phyloP scores from a whole-genome alignment of 1,139 yeast species.

The Candida gigantensis region DNA sequence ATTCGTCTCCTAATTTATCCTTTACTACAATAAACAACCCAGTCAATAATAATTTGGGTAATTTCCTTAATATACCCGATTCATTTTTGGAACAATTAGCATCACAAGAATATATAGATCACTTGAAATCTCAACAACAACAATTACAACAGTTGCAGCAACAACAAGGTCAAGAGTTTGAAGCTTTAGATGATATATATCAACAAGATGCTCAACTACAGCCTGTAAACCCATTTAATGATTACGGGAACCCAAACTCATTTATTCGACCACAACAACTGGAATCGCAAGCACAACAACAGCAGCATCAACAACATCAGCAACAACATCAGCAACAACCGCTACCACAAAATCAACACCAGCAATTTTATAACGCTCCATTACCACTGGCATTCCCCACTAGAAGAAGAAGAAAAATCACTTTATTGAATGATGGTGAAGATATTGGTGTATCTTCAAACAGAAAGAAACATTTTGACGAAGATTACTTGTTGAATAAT shows the following conservation, averaged over 20 bases:
- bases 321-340: constrained; percentile 18
- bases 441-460: constrained; percentile 18
- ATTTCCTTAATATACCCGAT: constrained; percentile 34
- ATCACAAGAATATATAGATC: constrained; percentile 12
- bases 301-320: constrained; percentile 8
- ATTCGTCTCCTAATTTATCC: constrained; percentile 22
- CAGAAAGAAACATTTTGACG: constrained; percentile 26
- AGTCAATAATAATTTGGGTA: constrained; percentile 24
- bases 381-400: constrained; percentile 21
- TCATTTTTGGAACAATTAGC: constrained; percentile 29
- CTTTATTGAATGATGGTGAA: constrained; percentile 29
- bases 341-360: constrained; percentile 7
- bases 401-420: constrained; percentile 35
- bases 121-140: constrained; percentile 13
- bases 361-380: constrained; percentile 9
- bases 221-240: constrained; percentile 32
- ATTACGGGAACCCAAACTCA: constrained; percentile 42
- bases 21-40: constrained; percentile 10
- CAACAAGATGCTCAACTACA: constrained; percentile 7
- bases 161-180: constrained; percentile 12
- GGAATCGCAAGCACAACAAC: constrained; percentile 11
- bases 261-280: constrained; percentile 23
- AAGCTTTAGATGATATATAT: constrained; percentile 6
- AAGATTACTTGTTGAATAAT: constrained; percentile 41
- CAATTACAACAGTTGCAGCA: constrained; percentile 10